Evolutionary conservation across 2,329 filamentous ascomycete species (phyloP).

Genomic region (Elsinoe australis): DNA sequence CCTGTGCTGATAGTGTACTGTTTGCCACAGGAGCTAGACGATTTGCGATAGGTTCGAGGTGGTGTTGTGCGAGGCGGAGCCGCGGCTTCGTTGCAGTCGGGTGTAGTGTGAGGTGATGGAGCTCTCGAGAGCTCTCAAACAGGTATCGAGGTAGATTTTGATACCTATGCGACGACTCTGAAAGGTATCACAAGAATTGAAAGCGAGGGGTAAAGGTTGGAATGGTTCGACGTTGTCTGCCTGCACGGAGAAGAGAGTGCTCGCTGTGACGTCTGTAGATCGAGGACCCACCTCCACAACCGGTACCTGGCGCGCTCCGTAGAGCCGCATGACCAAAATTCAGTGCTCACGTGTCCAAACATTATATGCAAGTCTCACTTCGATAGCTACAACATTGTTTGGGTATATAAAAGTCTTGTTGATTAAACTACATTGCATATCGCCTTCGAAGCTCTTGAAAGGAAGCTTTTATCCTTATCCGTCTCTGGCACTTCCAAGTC

Average conservation of each 20-base stretch:
- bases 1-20: no score
- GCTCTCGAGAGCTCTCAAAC: background rate
- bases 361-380: background rate
- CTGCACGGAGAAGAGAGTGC: background rate
- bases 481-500: background rate
- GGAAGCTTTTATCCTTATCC: slow-evolving; percentile 3
- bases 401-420: slow-evolving; percentile 16
- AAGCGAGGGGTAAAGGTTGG: background rate
- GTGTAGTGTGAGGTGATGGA: background rate
- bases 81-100: background rate
- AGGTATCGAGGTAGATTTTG: background rate
- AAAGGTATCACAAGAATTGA: background rate
- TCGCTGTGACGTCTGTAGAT: slow-evolving; percentile 9
- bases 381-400: background rate
- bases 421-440: slow-evolving; percentile 16
- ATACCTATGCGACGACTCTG: slow-evolving; percentile 4
- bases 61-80: background rate
- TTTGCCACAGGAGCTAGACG: no score
- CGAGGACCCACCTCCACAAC: slow-evolving; percentile 1
- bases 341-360: slow-evolving; percentile 2
- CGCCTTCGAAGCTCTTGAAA: slow-evolving; percentile 15
- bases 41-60: background rate
- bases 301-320: slow-evolving; percentile 7
- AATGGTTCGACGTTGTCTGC: background rate
- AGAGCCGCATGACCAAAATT: slow-evolving; percentile 10